Evolutionary conservation across 2,329 filamentous ascomycete genomes (phyloP), one percentile per base, ranked within the genome.

Genomic region (Trichoderma hamatum): DNA sequence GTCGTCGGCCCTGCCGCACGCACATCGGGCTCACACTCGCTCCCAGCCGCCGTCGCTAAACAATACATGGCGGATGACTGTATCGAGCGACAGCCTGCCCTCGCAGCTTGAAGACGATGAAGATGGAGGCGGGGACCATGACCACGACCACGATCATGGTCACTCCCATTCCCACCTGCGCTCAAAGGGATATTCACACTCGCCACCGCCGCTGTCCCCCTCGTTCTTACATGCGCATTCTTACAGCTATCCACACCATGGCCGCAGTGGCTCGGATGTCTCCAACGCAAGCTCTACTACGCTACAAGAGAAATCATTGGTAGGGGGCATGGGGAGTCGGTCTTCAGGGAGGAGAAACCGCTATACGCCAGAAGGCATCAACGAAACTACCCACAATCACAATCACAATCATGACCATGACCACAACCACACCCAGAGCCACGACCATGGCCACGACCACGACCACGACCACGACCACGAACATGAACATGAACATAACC

Each of bases 1-100:
- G n/a, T 82, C 84, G 43, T 81, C 84, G 43, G 80, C 84, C 49
- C 76, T 86, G 56, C 82, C 83, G 64, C 84, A 84, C 72, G 82
- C 81, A 69, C 82, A 85, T 72, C 79, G 82, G 66, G 81, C 81
- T 60, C 77, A 83, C 72, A 76, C 80, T 7, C 81, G 81, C 52
- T 79, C 80, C 10, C 80, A 78, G 71, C 64, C 64, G 26, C 72
- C 79, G 59, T 77, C 79, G 16, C 80, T 85, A 62, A 80, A 81
- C 62, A 79, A 81, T 19, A 43, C 39, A 54, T 78, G 79, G 73
- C 75, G 74, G 65, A 74, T 77, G 46, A 78, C 77, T 56, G 76
- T 78, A 72, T 78, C 80, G 36, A 77, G 74, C 55, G 76, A 76
- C 26, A 78, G 74, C 56, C 73, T 78, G 11, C 72, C 75, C 34